Percentiles rank a stretch among this genome's conserved stretches.
Evolutionary conservation across 2,329 filamentous ascomycete genomes (phyloP).

Genomic region (Apiospora saccharicola): DNA sequence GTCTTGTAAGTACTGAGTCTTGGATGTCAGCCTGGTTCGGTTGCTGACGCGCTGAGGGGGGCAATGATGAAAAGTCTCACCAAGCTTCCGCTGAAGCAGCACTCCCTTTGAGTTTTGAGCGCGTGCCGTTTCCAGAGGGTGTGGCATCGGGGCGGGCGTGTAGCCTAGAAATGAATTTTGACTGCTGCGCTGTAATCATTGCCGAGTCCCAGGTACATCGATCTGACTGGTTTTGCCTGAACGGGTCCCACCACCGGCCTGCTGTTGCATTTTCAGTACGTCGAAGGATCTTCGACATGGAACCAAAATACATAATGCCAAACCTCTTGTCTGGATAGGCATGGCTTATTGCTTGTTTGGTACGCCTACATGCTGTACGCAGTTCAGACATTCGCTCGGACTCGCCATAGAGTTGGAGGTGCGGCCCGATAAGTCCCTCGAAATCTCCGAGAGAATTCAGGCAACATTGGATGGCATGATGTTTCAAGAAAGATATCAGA

Average conservation of each 20-base stretch:
- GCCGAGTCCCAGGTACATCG: not conserved
- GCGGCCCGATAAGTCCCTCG: constrained; percentile 16
- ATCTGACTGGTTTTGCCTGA: not conserved
- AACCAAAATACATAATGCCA: not conserved
- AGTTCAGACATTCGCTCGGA: not conserved
- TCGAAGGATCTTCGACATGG: not conserved
- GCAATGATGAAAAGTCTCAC: not conserved
- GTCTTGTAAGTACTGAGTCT: not conserved
- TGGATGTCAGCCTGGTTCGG: not conserved
- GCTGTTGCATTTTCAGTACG: constrained; percentile 15
- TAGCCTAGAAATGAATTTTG: not conserved
- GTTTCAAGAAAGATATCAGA: constrained; percentile 13
- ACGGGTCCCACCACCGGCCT: constrained; percentile 1
- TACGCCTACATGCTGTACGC: not conserved
- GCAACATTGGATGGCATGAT: constrained; percentile 9
- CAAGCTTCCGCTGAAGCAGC: not conserved
- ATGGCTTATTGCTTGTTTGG: constrained; percentile 9
- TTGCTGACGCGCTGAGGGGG: not conserved
- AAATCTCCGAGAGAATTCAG: constrained; percentile 16
- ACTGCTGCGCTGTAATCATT: constrained; percentile 7
- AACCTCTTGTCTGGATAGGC: not conserved
- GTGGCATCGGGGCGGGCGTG: constrained; percentile 1
- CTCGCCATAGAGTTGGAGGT: constrained; percentile 4
- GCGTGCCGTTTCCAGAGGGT: not conserved
- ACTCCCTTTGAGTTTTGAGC: not conserved